Conservation (phyloP, 108 stramenopile genomes). For the Skeletonema costatum region DNA sequence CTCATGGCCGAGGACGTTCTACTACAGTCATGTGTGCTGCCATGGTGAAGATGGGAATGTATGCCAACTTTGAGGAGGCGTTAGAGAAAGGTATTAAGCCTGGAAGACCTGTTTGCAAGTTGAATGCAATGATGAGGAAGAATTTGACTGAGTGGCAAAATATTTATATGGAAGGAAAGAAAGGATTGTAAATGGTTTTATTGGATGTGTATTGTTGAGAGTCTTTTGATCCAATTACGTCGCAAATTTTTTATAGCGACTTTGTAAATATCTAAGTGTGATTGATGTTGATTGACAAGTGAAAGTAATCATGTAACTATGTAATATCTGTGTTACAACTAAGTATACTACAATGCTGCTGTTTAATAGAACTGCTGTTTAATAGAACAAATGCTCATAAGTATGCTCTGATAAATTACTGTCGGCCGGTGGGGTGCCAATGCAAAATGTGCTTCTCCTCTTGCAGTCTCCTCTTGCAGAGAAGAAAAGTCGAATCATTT, state of each 20-base stretch:
- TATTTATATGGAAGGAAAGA: constrained; percentile 71
- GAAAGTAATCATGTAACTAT: no score
- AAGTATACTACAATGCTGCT: no score
- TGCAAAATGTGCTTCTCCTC: no score
- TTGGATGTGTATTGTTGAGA: not conserved
- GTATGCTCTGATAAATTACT: no score
- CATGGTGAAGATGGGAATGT: constrained; percentile 83
- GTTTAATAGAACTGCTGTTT: no score
- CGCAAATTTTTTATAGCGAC: not conserved
- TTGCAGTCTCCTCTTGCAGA: no score
- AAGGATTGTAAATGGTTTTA: constrained; percentile 27
- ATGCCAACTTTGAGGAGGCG: constrained; percentile 78
- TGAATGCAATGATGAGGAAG: constrained; percentile 81
- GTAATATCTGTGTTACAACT: no score
- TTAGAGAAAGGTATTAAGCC: constrained; percentile 85
- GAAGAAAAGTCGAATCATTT: no score
- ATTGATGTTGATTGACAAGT: not conserved
- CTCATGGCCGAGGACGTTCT: constrained; percentile 81
- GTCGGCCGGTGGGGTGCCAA: no score
- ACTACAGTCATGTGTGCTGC: constrained; percentile 90
- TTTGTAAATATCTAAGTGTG: not conserved
- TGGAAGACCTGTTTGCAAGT: constrained; percentile 76
- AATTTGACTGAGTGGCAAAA: constrained; percentile 80
- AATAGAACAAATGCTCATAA: no score
- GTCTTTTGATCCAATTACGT: not conserved